Conservation (phyloP, 352 stramenopile species). For the Pythium guiyangense region DNA sequence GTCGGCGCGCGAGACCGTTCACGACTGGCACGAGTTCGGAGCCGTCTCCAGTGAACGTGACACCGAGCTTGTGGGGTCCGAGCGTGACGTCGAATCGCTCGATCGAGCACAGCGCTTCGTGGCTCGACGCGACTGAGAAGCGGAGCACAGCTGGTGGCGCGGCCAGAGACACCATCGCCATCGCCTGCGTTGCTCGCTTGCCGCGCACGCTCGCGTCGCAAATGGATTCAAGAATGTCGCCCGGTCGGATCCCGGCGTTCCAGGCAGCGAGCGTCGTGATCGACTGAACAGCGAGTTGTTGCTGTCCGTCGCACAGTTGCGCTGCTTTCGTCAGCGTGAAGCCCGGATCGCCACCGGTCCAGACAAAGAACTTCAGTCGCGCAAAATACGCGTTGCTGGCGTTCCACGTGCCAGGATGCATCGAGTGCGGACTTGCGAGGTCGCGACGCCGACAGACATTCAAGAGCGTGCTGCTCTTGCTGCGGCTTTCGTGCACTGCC, state of each 20-base stretch:
- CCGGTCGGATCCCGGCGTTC: slow-evolving; percentile 40
- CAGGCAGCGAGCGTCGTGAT: slow-evolving; percentile 33
- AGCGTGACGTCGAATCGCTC: slow-evolving; percentile 41
- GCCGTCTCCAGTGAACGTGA: slow-evolving; percentile 42
- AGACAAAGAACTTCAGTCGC: slow-evolving; percentile 48
- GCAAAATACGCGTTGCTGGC: slow-evolving; percentile 27
- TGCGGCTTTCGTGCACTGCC: background rate
- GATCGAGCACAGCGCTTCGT: slow-evolving; percentile 13
- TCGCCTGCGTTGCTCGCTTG: slow-evolving; percentile 30
- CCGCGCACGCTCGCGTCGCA: slow-evolving; percentile 24
- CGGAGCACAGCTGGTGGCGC: slow-evolving; percentile 33
- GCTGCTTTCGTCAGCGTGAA: slow-evolving; percentile 26
- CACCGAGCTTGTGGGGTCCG: slow-evolving; percentile 29
- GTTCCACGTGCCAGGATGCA: slow-evolving; percentile 14
- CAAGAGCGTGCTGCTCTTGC: background rate
- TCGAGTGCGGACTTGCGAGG: background rate
- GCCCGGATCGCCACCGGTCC: slow-evolving; percentile 20
- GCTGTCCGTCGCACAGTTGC: slow-evolving; percentile 3
- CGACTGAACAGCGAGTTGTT: slow-evolving; percentile 19
- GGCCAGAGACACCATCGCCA: slow-evolving; percentile 24
- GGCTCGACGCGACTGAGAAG: slow-evolving; percentile 25
- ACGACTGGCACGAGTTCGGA: slow-evolving; percentile 44
- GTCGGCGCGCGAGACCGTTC: slow-evolving; percentile 17
- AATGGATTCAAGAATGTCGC: slow-evolving; percentile 53
- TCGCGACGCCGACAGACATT: no score